phyloP scores from a whole-genome alignment of 345 rosid genomes.

The Mallotus nudiflorus region DNA sequence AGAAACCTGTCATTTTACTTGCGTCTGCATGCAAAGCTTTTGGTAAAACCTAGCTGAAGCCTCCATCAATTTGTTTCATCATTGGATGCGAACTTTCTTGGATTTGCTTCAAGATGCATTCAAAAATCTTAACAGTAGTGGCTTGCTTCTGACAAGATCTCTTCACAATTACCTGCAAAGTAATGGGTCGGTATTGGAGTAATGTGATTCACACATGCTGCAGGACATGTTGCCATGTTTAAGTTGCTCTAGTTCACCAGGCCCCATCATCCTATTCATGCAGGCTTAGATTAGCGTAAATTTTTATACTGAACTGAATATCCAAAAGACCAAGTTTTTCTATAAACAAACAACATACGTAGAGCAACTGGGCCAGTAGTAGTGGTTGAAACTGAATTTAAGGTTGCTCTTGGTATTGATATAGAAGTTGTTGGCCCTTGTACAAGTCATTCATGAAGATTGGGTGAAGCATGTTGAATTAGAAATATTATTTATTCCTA shows the following conservation, averaged over 20 bases:
- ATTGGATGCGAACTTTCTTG: not conserved
- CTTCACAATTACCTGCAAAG: conserved; percentile 5
- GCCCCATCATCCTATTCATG: not conserved
- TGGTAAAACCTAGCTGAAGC: not conserved
- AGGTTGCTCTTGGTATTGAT: not conserved
- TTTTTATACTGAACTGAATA: not conserved
- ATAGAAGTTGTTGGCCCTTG: not conserved
- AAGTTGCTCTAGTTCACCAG: not conserved
- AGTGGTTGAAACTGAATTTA: not conserved
- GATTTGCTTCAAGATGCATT: conserved; percentile 11
- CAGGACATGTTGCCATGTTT: not conserved
- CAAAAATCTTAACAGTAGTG: conserved; percentile 6
- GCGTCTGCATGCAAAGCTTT: conserved; percentile 1
- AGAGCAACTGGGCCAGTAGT: not conserved
- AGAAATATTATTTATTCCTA: not conserved
- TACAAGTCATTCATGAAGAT: conserved; percentile 5
- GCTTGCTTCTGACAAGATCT: not conserved
- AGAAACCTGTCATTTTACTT: not conserved
- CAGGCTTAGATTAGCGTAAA: not conserved
- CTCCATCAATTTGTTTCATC: conserved; percentile 2
- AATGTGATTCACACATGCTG: not conserved
- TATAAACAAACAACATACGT: not conserved
- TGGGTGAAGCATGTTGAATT: not conserved
- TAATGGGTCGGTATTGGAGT: not conserved
- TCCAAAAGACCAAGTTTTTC: not conserved